Evolutionary conservation across 257 asterid genomes (phyloP).

Genomic region (Rubia yunnanensis): DNA sequence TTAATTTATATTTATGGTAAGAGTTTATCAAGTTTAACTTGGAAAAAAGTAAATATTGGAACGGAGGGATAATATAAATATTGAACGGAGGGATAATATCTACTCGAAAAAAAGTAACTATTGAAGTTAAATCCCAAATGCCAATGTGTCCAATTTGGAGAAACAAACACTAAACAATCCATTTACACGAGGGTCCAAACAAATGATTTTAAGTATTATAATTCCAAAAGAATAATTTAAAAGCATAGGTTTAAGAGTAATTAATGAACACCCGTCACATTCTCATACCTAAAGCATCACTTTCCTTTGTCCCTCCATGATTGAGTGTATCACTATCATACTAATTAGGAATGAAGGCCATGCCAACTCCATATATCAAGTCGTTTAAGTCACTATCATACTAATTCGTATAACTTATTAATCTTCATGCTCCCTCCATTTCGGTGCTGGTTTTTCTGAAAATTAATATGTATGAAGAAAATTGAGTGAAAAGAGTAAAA

Average conservation of each 20-base stretch:
- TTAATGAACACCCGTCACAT: slow-evolving; percentile 21
- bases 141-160: neutral
- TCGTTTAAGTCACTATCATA: no score
- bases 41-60: no score
- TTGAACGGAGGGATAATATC: no score
- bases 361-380: neutral
- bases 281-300: slow-evolving; percentile 28
- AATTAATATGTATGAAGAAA: no score
- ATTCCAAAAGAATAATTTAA: slow-evolving; percentile 11
- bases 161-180: neutral
- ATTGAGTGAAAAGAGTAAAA: no score
- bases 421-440: no score
- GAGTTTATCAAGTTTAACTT: no score
- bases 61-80: no score
- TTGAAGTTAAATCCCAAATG: slow-evolving; percentile 12
- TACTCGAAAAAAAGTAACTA: no score
- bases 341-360: slow-evolving; percentile 1
- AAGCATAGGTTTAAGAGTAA: slow-evolving; percentile 4
- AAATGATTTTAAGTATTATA: slow-evolving; percentile 11
- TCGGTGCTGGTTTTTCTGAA: no score
- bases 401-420: no score
- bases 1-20: no score
- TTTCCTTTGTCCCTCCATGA: slow-evolving; percentile 21
- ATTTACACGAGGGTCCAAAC: slow-evolving; percentile 8
- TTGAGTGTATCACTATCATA: slow-evolving; percentile 20